These are phyloP conservation scores for Fusarium oxysporum DNA, from an alignment of 2,329 filamentous ascomycete genomes.

Conservation along the genomic window DNA sequence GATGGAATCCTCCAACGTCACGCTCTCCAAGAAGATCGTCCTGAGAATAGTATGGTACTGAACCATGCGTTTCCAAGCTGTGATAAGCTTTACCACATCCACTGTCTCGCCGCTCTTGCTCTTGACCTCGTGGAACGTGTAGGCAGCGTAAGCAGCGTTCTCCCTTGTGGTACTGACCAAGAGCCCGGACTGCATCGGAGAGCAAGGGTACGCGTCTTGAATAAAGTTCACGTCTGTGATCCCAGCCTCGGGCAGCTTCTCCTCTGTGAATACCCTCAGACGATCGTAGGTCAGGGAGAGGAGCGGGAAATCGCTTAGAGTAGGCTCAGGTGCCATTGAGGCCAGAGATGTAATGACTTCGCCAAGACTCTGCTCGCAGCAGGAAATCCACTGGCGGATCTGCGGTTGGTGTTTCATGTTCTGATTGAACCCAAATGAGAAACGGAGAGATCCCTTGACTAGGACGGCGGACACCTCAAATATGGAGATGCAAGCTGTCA, in stretches of 20 bases:
- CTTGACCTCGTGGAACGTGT: conserved; percentile 48
- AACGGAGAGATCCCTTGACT: conserved; percentile 55
- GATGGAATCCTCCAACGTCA: conserved; percentile 55
- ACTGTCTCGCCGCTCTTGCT: conserved; percentile 33
- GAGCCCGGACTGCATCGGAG: conserved; percentile 53
- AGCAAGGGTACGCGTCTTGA: conserved; percentile 53
- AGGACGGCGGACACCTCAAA: conserved; percentile 61
- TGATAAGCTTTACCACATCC: conserved; percentile 25
- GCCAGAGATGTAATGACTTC: conserved; percentile 3
- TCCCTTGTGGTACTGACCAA: conserved; percentile 54
- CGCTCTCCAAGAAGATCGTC: conserved; percentile 61
- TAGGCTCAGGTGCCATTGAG: conserved; percentile 13
- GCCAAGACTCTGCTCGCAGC: conserved; percentile 18
- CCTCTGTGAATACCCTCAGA: conserved; percentile 12
- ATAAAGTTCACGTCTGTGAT: neutral
- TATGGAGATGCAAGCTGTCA: conserved; percentile 53
- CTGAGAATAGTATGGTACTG: conserved; percentile 57
- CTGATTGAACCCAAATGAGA: conserved; percentile 59
- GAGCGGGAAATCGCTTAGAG: conserved; percentile 34
- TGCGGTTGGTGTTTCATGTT: conserved; percentile 54
- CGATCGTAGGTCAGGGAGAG: conserved; percentile 35
- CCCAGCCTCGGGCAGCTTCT: conserved; percentile 29
- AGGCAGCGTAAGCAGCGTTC: conserved; percentile 49
- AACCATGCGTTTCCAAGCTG: conserved; percentile 55
- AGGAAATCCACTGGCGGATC: conserved; percentile 47